Conservation (phyloP, 129 eudicot species). For the Flaveria linearis region DNA sequence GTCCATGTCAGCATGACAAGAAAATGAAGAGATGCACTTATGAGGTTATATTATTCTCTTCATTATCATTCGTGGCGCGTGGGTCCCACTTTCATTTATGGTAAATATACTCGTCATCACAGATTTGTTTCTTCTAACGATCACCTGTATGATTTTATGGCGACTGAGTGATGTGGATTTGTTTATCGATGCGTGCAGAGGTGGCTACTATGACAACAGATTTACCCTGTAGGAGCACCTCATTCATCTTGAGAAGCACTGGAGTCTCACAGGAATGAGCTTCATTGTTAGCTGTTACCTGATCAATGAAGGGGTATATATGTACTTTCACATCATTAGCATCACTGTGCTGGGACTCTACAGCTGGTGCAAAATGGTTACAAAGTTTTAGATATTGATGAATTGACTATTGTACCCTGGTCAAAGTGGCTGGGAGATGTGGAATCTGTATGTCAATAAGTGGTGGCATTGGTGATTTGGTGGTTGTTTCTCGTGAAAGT, state of each 20-base stretch:
- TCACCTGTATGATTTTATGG: background rate
- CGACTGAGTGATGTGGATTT: background rate
- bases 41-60: conserved; percentile 19
- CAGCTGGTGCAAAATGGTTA: background rate
- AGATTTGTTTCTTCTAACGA: background rate
- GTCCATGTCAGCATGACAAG: conserved; percentile 20
- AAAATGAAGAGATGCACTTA: conserved; percentile 16
- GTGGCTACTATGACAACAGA: conserved; percentile 7
- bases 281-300: conserved; percentile 1
- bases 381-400: background rate
- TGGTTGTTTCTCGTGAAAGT: too few species aligned
- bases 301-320: conserved; percentile 14
- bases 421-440: background rate
- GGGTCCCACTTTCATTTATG: background rate
- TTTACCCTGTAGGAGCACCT: background rate
- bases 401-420: background rate
- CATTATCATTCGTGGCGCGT: background rate
- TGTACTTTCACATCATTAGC: background rate
- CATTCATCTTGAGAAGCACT: background rate
- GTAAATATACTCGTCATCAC: background rate
- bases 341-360: background rate
- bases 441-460: background rate
- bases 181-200: background rate
- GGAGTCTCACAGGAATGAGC: background rate
- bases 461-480: background rate